Conservation (phyloP, 2,329 filamentous ascomycete species). For the Pseudocercospora musae region DNA sequence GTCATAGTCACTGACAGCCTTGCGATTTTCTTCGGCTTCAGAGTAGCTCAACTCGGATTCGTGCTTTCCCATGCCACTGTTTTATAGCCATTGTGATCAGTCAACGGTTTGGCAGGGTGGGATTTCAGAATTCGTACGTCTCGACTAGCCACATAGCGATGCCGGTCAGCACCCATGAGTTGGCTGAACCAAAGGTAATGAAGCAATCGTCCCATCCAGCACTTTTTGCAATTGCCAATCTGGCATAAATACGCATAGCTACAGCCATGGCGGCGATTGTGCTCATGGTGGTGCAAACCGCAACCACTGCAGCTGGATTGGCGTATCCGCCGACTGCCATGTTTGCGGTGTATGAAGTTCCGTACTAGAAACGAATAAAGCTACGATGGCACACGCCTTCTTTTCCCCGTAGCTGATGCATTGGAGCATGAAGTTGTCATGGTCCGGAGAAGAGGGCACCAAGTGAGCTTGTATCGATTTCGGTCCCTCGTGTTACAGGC, state of each 20-base stretch:
- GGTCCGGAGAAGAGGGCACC: neutral
- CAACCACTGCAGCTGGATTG: neutral
- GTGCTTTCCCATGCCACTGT: conserved; percentile 6
- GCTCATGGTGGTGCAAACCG: neutral
- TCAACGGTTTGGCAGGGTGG: neutral
- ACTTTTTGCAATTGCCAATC: conserved; percentile 3
- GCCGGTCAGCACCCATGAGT: neutral
- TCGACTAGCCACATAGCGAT: neutral
- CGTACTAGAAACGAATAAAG: neutral
- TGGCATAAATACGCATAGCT: neutral
- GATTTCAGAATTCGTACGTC: neutral
- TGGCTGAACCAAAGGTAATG: neutral
- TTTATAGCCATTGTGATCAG: neutral
- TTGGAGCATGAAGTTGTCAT: neutral
- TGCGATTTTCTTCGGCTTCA: conserved; percentile 1
- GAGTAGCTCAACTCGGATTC: neutral
- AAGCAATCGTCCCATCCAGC: conserved; percentile 10
- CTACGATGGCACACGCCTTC: neutral
- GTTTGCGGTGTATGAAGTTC: neutral
- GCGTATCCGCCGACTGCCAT: neutral
- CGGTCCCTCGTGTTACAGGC: neutral
- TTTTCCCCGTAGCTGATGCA: neutral
- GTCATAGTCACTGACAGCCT: neutral
- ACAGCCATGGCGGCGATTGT: neutral
- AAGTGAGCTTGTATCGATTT: neutral